These are phyloP conservation scores for Cystobasidiopsis lactophilus DNA, from an alignment of 768 basidiomycete species.

Conservation along the genomic window DNA sequence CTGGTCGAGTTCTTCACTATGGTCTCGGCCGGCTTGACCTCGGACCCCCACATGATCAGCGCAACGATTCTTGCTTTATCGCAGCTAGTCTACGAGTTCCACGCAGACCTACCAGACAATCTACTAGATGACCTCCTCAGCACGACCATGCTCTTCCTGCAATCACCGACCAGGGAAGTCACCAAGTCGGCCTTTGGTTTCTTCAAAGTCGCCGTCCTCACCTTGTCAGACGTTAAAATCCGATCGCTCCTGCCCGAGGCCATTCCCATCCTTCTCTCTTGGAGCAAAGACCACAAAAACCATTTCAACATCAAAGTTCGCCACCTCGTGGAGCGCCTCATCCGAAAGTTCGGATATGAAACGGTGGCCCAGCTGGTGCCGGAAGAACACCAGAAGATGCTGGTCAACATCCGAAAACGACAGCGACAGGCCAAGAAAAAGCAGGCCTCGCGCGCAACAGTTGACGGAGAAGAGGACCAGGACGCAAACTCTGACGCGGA, in stretches of 20 bases:
- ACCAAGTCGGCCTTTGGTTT: constrained; percentile 92
- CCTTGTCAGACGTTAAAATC: constrained; percentile 47
- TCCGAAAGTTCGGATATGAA: constrained; percentile 72
- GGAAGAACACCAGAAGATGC: constrained; percentile 65
- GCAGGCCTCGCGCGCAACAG: constrained; percentile 34
- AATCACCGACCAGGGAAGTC: constrained; percentile 83
- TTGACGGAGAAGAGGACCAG: constrained; percentile 31
- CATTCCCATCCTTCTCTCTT: constrained; percentile 61
- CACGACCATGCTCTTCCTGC: constrained; percentile 68
- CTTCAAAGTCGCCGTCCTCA: constrained; percentile 76
- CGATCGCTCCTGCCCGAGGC: constrained; percentile 53
- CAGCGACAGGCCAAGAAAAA: constrained; percentile 84
- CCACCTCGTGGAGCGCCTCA: constrained; percentile 89
- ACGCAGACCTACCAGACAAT: constrained; percentile 43
- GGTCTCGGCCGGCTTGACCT: constrained; percentile 72
- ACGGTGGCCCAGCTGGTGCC: constrained; percentile 46
- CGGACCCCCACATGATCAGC: constrained; percentile 89
- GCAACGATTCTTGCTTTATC: constrained; percentile 88
- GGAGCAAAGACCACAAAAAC: constrained; percentile 97
- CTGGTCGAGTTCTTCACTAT: constrained; percentile 84
- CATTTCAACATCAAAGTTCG: constrained; percentile 94
- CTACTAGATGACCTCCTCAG: constrained; percentile 52
- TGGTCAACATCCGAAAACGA: constrained; percentile 82
- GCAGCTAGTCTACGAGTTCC: constrained; percentile 85
- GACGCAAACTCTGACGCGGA: constrained; percentile 32